These are phyloP conservation scores for Teratosphaeria gauchensis DNA, from an alignment of 2,329 filamentous ascomycete species.

Conservation along the genomic window DNA sequence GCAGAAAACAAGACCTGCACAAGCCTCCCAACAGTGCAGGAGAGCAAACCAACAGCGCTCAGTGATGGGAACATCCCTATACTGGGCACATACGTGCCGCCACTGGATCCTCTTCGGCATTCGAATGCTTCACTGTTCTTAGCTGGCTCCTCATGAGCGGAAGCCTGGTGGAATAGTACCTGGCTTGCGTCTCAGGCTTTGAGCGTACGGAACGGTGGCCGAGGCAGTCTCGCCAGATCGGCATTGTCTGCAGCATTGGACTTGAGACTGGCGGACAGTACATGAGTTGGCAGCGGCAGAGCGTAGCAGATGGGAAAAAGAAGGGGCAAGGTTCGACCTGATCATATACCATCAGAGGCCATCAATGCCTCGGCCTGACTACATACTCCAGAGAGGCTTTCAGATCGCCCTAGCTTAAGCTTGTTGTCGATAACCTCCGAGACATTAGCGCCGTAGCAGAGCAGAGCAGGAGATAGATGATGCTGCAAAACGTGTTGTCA, in stretches of 20 bases:
- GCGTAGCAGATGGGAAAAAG: neutral
- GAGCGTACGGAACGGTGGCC: neutral
- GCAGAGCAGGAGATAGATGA: slow-evolving; percentile 10
- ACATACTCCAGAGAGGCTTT: neutral
- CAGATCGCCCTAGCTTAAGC: slow-evolving; percentile 5
- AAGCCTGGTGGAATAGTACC: neutral
- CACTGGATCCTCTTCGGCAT: neutral
- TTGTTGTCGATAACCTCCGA: slow-evolving; percentile 10
- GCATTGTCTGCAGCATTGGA: neutral
- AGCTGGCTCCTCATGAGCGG: neutral
- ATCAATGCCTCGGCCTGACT: slow-evolving; percentile 1
- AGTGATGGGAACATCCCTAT: neutral
- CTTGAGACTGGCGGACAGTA: neutral
- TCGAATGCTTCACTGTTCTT: neutral
- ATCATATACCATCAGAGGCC: neutral
- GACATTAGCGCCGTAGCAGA: slow-evolving; percentile 11
- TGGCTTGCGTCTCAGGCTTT: neutral
- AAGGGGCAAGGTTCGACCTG: neutral
- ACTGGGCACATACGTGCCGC: neutral
- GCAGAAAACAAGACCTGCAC: neutral
- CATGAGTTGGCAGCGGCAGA: neutral
- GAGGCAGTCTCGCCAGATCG: neutral
- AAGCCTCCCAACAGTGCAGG: neutral
- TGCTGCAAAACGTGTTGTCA: neutral
- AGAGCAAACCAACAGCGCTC: neutral